Evolutionary conservation across 1,139 yeast genomes (phyloP), one percentile per base, ranked within the genome.

Genomic region (Nakaseomyces glabratus): DNA sequence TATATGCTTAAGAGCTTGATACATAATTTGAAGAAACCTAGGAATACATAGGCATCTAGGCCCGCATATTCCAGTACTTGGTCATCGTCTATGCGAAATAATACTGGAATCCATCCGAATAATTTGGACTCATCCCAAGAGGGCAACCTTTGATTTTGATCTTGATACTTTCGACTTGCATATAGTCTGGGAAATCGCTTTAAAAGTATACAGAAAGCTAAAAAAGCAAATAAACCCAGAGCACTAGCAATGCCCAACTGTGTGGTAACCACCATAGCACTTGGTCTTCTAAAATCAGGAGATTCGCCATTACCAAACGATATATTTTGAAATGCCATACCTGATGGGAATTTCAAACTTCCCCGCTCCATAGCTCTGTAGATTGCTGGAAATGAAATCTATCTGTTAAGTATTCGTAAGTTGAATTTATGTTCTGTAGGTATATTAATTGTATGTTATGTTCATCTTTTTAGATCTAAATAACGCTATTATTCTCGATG

Each of bases 1-100:
- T 77, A 74, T 1, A 66, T 53, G 0, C 69, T 51, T 21, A 80
- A 55, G 6, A 76, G 57, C 46, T 69, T 72, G 35, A 80, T 78
- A 45, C 81, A 66, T 82, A 80, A 78, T 46, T 76, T 76, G 63
- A 79, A 81, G 55, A 81, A 79, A 0, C 81, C 78, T 23, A 81
- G 55, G 49, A 79, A 79, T 29, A 88, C 96, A 59, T 73, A 86
- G 0, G 97, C 96, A 60, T 90, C 98, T 28, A 90, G 62, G 0
- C 98, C 98, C 1, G 96, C 95, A 52, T 79, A 80, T 42, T 84
- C 88, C 36, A 90, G 65, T 2, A 90, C 73, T 45, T 86, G 85
- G 22, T 73, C 70, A 48, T 90, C 97, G 17, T 69, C 67, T 12
- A 86, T 74, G 12, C 59, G 60, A 54, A 72, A 73, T 12, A 88